Percentiles rank a stretch among this genome's conserved stretches.
phyloP scores from a whole-genome alignment of 495 filamentous ascomycete genomes.

The Aspergillus funiculosus region DNA sequence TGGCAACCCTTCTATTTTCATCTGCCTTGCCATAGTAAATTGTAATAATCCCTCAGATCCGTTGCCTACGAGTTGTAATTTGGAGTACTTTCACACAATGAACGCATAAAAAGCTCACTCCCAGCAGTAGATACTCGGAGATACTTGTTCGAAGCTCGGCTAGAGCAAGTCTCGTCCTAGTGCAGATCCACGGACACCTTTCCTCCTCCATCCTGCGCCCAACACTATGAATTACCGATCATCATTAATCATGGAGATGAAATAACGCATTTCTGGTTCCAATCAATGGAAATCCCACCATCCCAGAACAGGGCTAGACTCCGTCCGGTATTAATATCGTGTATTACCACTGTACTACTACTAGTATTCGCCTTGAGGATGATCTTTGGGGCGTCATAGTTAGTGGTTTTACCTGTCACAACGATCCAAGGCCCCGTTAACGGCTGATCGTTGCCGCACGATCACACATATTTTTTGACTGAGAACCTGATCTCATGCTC shows the following conservation, averaged over 20 bases:
- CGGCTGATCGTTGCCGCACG: constrained; percentile 32
- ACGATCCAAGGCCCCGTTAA: constrained; percentile 29
- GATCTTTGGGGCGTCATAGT: constrained; percentile 8
- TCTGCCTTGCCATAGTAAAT: too few species aligned
- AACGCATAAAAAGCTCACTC: too few species aligned
- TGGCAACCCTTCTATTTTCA: too few species aligned
- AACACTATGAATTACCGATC: constrained; percentile 27
- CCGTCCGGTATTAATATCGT: constrained; percentile 6
- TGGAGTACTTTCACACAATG: too few species aligned
- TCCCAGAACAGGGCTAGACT: neutral
- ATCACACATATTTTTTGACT: constrained; percentile 20
- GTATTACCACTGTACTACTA: constrained; percentile 9
- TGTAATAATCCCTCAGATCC: too few species aligned
- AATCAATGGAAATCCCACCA: constrained; percentile 1
- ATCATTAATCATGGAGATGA: constrained; percentile 27
- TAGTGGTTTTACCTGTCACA: constrained; percentile 27
- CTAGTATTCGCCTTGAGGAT: constrained; percentile 15
- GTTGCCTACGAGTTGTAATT: too few species aligned
- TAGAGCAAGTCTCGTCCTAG: constrained; percentile 23
- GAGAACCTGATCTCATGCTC: constrained; percentile 25
- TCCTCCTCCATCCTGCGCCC: constrained; percentile 19
- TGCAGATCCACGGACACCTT: constrained; percentile 28
- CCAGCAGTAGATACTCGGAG: constrained; percentile 7
- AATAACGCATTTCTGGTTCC: neutral
- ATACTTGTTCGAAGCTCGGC: constrained; percentile 20